A percentile compares a stretch with the other conserved stretches of the same genome.
Conservation (phyloP, 2,329 filamentous ascomycete genomes). For the Hirsutella rhossiliensis region DNA sequence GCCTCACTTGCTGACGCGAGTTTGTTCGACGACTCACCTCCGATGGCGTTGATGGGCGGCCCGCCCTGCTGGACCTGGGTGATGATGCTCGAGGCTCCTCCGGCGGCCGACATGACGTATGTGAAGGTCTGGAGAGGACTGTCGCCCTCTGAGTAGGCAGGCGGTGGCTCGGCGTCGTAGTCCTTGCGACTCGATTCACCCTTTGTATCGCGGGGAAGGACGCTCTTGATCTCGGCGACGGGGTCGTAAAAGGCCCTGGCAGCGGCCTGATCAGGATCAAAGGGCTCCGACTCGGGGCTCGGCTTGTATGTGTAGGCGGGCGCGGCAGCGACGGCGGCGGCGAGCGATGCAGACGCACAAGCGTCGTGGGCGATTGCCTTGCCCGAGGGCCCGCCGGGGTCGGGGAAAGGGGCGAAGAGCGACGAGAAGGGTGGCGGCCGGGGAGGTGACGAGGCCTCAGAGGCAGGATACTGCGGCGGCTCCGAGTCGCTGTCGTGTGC, state of each 20-base stretch:
- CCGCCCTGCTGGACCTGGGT: constrained; percentile 96
- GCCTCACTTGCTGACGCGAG: neutral
- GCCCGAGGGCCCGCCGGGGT: constrained; percentile 22
- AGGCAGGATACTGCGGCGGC: constrained; percentile 47
- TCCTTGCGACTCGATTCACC: constrained; percentile 61
- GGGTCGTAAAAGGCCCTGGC: constrained; percentile 34
- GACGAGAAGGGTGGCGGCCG: constrained; percentile 49
- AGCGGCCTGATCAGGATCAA: constrained; percentile 21
- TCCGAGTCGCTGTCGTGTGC: constrained; percentile 10
- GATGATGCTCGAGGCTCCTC: constrained; percentile 95
- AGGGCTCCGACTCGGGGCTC: constrained; percentile 25
- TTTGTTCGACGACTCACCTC: constrained; percentile 43
- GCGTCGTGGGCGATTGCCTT: constrained; percentile 9
- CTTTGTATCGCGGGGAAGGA: constrained; percentile 73
- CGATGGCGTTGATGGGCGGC: constrained; percentile 77
- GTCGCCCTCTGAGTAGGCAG: constrained; percentile 88
- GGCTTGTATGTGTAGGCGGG: constrained; percentile 37
- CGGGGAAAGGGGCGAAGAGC: constrained; percentile 33
- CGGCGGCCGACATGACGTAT: constrained; percentile 96
- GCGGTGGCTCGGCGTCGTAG: constrained; percentile 82
- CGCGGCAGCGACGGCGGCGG: constrained; percentile 26
- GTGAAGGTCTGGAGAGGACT: constrained; percentile 87
- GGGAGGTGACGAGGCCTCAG: constrained; percentile 39
- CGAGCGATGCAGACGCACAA: neutral
- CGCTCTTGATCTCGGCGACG: constrained; percentile 69